Evolutionary conservation across 139 green algal species (phyloP), one percentile per base, ranked within the genome.

Genomic region (Micractinium sp.): DNA sequence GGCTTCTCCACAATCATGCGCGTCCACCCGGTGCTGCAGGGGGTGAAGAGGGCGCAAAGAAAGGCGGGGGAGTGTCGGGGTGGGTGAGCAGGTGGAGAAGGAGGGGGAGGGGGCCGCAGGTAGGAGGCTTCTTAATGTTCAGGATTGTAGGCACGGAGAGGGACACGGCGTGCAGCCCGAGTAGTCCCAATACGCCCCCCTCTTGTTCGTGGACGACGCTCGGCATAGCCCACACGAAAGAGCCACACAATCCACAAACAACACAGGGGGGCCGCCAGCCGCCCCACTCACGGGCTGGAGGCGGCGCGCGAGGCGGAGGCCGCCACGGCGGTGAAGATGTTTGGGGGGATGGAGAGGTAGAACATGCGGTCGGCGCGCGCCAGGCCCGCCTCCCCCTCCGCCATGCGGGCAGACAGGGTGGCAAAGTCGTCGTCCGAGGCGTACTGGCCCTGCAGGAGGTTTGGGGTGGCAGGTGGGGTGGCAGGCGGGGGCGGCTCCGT

Each of bases 1-100:
- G 98, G 98, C 95, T 99, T 99, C 94, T 99, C 98, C 87, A 99
- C 97, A 86, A 99, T 99, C 81, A 99, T 96, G 9, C 98, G 96
- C 25, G 97, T 99, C 95, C 95, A 99, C 18, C 98, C 97, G n/a
- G 91, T 94, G 36, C 92, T 96, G 81, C 41, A 33, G 35, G 0
- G 13, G 0, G 13, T 41, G 82, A 39, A 27, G 53, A 29, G 80
- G 29, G 53, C 53, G 15, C 23, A 23, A 39, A 18, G 31, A 36
- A 23, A n/a, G 66, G 81, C 16, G 0, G 87, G 14, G 38, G 22
- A n/a, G 87, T 53, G 39, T 23, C 18, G 33, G 53, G 31, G 87
- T 13, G 33, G 81, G 80, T 77, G 81, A n/a, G n/a, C 27, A 19
- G 18, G 56, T n/a, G 3, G 25, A 5, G 38, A 20, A n/a, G 47